These are phyloP conservation scores for Sugiyamaella americana DNA, from an alignment of 805 yeast genomes.

Conservation along the genomic window DNA sequence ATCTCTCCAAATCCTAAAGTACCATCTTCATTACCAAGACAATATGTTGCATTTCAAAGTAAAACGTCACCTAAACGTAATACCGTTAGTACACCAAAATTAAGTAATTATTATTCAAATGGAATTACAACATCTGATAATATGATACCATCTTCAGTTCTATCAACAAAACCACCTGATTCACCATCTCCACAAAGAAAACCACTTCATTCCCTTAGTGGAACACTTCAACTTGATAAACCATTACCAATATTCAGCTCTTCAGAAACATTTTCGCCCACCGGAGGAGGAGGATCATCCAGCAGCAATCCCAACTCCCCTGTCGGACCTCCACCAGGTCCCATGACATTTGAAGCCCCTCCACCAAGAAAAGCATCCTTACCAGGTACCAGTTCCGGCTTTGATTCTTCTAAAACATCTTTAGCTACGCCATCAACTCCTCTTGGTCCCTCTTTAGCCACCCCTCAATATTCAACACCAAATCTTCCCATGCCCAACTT, in stretches of 20 bases:
- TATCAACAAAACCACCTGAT: not conserved
- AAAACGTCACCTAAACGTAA: not conserved
- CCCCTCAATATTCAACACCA: not conserved
- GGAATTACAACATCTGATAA: not conserved
- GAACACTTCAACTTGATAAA: constrained; percentile 8
- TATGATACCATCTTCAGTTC: not conserved
- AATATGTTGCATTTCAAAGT: constrained; percentile 5
- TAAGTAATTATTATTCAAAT: not conserved
- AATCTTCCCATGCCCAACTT: not conserved
- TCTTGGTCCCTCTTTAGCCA: not conserved
- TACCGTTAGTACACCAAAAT: not conserved
- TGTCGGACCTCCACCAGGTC: constrained; percentile 3
- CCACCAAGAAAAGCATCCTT: constrained; percentile 1
- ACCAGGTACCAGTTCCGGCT: not conserved
- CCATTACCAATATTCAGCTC: constrained; percentile 10
- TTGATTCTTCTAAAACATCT: not conserved
- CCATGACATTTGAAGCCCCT: constrained; percentile 7
- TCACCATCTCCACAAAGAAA: not conserved
- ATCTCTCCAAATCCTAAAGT: not conserved
- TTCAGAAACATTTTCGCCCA: constrained; percentile 2
- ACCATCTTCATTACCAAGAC: constrained; percentile 4
- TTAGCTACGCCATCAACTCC: not conserved
- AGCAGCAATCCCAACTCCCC: constrained; percentile 10
- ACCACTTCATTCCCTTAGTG: not conserved
- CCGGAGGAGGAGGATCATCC: constrained; percentile 2